Base-by-base conservation (phyloP, 768 basidiomycete genomes). In the Vishniacozyma victoriae region DNA sequence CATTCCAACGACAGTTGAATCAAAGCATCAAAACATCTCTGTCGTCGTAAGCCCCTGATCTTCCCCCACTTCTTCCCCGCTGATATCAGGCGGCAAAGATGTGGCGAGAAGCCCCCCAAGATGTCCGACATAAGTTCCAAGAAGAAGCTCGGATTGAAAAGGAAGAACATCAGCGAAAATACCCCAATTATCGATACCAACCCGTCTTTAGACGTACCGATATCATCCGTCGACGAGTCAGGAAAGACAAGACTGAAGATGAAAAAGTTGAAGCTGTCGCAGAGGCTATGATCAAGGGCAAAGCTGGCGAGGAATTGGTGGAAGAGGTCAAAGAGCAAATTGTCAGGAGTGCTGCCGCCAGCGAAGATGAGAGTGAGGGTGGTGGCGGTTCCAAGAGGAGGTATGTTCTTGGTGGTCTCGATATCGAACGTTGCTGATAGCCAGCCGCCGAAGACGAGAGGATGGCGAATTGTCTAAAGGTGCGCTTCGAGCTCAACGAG, bases 21-120 rank as follows among this genome's bases (percentile, higher is more conserved):
- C 64, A 13, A 73, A 72, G 48, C 72, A 73, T 54, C 70, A 72
- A 54, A 72, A 72, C 41, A 71, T 73, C 44, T 70, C 67, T 16
- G 66, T 72, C 11, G 64, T 73, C 27, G 70, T 69, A 18, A 51
- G 66, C 55, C 29, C 42, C 40, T 33, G 29, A 9, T 33, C 9
- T 33, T n/a, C 29, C 9, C 29, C 9, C 29, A 9, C 29, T 9
- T 33, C 29, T n/a, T 9, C 29, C n/a, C 29, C 9, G 29, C n/a
- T 33, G 29, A 33, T n/a, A 9, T 33, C 45, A 61, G 66, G 70
- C 64, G 13, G 65, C 66, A 22, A 72, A 72, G 53, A 72, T 72
- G 70, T 72, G 70, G 70, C 46, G 55, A 22, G 70, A 69, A 55
- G 68, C 68, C 0, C 62, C 69, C 2, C 58, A 54, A 5, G 68